Percentiles rank a stretch among this genome's conserved stretches.
Evolutionary conservation across 495 filamentous ascomycete genomes (phyloP).

Genomic region (Penicillium angulare): DNA sequence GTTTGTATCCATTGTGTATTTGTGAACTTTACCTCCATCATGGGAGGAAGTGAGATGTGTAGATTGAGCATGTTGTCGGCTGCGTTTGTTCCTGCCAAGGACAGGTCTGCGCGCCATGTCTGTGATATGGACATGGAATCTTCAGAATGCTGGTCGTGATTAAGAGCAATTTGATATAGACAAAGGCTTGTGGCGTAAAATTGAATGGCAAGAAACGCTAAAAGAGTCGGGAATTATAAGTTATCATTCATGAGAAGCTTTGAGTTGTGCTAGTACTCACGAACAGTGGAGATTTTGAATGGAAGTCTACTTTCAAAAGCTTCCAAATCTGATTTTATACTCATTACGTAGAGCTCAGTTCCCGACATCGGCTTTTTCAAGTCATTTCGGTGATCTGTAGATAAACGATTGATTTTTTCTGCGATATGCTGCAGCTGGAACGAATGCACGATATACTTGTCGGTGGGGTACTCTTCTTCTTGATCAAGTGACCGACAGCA

Average conservation of each 20-base stretch:
- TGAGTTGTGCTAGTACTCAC: conserved; percentile 7
- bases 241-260: not conserved
- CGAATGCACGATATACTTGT: conserved; percentile 18
- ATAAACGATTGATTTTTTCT: conserved; percentile 25
- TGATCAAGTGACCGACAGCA: conserved; percentile 8
- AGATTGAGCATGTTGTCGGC: conserved; percentile 9
- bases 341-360: conserved; percentile 19
- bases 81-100: conserved; percentile 8
- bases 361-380: conserved; percentile 15
- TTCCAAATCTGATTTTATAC: conserved; percentile 21
- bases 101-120: conserved; percentile 4
- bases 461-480: conserved; percentile 11
- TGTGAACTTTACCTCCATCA: conserved; percentile 15
- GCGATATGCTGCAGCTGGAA: conserved; percentile 24
- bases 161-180: conserved; percentile 23
- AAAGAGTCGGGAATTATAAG: not conserved
- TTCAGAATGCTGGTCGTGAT: not conserved
- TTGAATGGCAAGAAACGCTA: conserved; percentile 23
- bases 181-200: conserved; percentile 20
- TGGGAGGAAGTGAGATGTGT: conserved; percentile 17
- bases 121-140: not conserved
- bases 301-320: conserved; percentile 14
- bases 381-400: conserved; percentile 9
- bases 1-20: conserved; percentile 28
- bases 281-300: conserved; percentile 10